A percentile compares a stretch with the other conserved stretches of the same genome.
Conservation (phyloP, 768 basidiomycete species). For the Pulveroboletus sp. region DNA sequence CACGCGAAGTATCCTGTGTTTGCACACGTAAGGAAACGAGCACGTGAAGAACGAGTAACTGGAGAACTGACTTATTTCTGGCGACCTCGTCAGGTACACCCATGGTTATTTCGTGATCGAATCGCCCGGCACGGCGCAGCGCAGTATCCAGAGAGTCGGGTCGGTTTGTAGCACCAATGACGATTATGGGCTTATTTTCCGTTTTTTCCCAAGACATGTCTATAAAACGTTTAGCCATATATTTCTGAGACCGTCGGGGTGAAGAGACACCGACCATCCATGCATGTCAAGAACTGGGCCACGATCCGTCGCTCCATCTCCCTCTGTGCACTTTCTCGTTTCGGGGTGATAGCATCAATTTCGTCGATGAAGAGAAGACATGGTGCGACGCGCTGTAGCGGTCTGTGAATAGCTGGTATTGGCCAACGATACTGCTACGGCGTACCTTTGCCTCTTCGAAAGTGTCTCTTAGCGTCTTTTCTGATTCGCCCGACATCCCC, state of each 20-base stretch:
- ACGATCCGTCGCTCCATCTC: constrained; percentile 99
- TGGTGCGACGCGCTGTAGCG: constrained; percentile 72
- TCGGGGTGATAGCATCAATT: constrained; percentile 96
- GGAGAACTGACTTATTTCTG: constrained; percentile 68
- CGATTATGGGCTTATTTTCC: constrained; percentile 86
- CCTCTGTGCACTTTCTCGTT: constrained; percentile 94
- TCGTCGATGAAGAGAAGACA: constrained; percentile 96
- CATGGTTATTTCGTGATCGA: constrained; percentile 98
- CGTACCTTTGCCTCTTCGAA: constrained; percentile 94
- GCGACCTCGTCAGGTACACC: constrained; percentile 92
- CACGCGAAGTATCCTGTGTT: constrained; percentile 76
- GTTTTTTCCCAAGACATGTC: constrained; percentile 96
- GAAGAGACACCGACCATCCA: constrained; percentile 74
- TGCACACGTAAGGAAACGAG: not conserved
- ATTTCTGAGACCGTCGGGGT: not conserved
- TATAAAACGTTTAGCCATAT: constrained; percentile 28
- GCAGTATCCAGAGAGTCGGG: constrained; percentile 95
- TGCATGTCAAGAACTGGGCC: constrained; percentile 95
- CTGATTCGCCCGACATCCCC: constrained; percentile 98
- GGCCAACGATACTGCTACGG: not conserved
- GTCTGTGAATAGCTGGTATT: not conserved
- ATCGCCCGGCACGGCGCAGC: constrained; percentile 86
- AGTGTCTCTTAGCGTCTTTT: constrained; percentile 92
- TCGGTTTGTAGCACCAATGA: constrained; percentile 95
- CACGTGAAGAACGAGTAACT: too few relatives aligned